Evolutionary conservation across 441 rosid genomes (phyloP).

Genomic region (Capsella rubella): DNA sequence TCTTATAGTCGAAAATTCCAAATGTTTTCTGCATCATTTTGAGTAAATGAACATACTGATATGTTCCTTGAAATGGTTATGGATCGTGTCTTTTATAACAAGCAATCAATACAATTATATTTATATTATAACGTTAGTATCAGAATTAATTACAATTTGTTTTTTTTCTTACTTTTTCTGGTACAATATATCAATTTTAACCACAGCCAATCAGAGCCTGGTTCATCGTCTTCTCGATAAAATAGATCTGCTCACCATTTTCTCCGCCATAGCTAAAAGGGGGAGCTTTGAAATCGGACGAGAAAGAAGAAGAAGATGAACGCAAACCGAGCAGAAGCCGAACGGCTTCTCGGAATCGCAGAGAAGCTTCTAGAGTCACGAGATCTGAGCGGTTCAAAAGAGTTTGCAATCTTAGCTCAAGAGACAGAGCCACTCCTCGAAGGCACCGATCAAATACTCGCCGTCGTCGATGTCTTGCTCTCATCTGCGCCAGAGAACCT

Average conservation of each 20-base stretch:
- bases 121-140: too few relatives aligned
- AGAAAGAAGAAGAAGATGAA: conserved; percentile 22
- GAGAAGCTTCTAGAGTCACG: conserved; percentile 77
- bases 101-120: too few relatives aligned
- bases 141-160: too few relatives aligned
- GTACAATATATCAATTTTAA: neutral
- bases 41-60: too few relatives aligned
- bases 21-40: too few relatives aligned
- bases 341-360: conserved; percentile 84
- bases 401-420: conserved; percentile 84
- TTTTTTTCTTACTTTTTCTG: neutral
- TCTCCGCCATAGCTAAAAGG: conserved; percentile 9
- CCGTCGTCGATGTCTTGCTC: conserved; percentile 78
- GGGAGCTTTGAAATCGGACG: neutral
- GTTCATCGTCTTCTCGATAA: neutral
- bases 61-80: too few relatives aligned
- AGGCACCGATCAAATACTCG: conserved; percentile 92
- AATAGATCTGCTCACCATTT: conserved; percentile 8
- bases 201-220: conserved; percentile 1
- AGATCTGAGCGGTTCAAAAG: conserved; percentile 74
- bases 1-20: too few relatives aligned
- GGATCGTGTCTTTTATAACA: too few relatives aligned
- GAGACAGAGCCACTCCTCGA: conserved; percentile 85
- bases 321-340: conserved; percentile 68
- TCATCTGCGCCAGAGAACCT: conserved; percentile 59